These are phyloP conservation scores for Aureobasidium sp. DNA, from an alignment of 2,329 filamentous ascomycete species.

Conservation along the genomic window DNA sequence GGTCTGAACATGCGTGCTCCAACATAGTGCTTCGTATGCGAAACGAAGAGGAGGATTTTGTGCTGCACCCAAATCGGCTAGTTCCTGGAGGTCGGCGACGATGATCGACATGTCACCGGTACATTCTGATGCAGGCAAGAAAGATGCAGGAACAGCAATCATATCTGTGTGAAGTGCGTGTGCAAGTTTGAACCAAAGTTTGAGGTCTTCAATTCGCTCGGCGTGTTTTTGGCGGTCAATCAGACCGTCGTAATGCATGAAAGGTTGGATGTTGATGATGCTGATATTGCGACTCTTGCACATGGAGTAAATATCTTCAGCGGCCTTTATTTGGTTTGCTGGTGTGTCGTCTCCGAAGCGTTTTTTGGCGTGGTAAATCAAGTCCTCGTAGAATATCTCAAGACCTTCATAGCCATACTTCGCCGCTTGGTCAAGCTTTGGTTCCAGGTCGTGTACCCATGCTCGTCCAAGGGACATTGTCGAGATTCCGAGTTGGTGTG, in stretches of 20 bases:
- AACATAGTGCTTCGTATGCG: slow-evolving; percentile 78
- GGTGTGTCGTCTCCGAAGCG: slow-evolving; percentile 47
- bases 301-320: slow-evolving; percentile 61
- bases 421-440: slow-evolving; percentile 75
- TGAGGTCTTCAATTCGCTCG: slow-evolving; percentile 67
- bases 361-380: slow-evolving; percentile 65
- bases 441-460: slow-evolving; percentile 71
- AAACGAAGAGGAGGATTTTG: slow-evolving; percentile 64
- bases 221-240: slow-evolving; percentile 67
- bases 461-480: slow-evolving; percentile 82
- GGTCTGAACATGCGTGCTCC: slow-evolving; percentile 72
- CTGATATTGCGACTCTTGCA: slow-evolving; percentile 62
- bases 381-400: slow-evolving; percentile 82
- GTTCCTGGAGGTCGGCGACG: slow-evolving; percentile 66
- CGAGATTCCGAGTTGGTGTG: slow-evolving; percentile 72
- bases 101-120: slow-evolving; percentile 63
- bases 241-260: slow-evolving; percentile 81
- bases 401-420: slow-evolving; percentile 73
- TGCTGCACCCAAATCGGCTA: slow-evolving; percentile 72
- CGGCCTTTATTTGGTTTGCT: slow-evolving; percentile 62
- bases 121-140: slow-evolving; percentile 58
- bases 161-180: slow-evolving; percentile 72
- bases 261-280: slow-evolving; percentile 79
- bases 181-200: slow-evolving; percentile 75
- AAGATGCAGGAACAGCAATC: slow-evolving; percentile 79